Conservation (phyloP, 2,329 filamentous ascomycete species). For the Purpureocillium lavendulum region DNA sequence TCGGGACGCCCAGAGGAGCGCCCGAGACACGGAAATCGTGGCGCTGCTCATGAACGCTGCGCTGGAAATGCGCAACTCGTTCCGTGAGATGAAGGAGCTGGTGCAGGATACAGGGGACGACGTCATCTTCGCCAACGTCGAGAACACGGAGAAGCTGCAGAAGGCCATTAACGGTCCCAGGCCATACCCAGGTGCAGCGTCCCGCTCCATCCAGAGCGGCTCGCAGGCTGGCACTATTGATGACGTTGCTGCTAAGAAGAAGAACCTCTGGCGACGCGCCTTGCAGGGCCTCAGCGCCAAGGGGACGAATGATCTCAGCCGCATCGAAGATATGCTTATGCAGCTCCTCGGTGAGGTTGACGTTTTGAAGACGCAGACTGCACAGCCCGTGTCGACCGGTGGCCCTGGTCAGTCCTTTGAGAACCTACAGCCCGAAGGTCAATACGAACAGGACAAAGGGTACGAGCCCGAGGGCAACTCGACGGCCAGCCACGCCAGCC, state of each 20-base stretch:
- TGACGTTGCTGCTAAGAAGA: conserved; percentile 65
- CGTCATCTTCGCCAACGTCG: conserved; percentile 78
- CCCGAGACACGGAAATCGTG: conserved; percentile 91
- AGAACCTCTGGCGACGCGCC: conserved; percentile 91
- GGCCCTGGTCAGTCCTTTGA: conserved; percentile 60
- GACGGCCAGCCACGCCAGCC: conserved; percentile 57
- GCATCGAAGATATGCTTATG: conserved; percentile 87
- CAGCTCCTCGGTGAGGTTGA: conserved; percentile 91
- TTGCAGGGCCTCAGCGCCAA: conserved; percentile 83
- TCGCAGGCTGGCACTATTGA: conserved; percentile 49
- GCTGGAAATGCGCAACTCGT: conserved; percentile 93
- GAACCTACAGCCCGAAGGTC: conserved; percentile 51
- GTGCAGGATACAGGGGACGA: conserved; percentile 79
- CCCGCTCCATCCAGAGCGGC: conserved; percentile 49
- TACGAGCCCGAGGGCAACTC: conserved; percentile 83
- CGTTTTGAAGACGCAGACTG: conserved; percentile 58
- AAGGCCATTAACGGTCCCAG: conserved; percentile 79
- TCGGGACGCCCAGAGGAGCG: conserved; percentile 90
- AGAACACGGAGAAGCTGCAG: conserved; percentile 79
- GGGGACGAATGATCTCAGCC: conserved; percentile 76
- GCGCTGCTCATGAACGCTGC: conserved; percentile 90
- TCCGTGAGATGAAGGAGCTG: conserved; percentile 90
- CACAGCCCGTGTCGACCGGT: conserved; percentile 27
- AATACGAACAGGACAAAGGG: conserved; percentile 61
- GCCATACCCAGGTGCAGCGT: conserved; percentile 61